Percentiles rank a stretch among this genome's conserved stretches.
Evolutionary conservation across 805 yeast species (phyloP).

Genomic region (Cyberlindnera euphorbiiphila): DNA sequence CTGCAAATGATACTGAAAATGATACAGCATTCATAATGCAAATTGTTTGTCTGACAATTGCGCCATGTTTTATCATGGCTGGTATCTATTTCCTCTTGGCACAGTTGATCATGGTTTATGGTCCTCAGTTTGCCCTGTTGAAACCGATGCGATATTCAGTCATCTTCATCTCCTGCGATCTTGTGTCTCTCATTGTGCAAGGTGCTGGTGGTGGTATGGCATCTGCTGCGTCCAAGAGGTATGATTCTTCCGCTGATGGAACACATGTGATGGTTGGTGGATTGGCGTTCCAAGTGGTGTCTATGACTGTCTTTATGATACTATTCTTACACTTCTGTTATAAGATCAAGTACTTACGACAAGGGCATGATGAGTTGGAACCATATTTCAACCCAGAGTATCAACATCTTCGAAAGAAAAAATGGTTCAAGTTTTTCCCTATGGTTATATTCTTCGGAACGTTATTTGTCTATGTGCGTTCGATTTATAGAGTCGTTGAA

Average conservation of each 20-base stretch:
- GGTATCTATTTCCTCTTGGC: conserved; percentile 74
- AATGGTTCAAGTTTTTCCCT: conserved; percentile 41
- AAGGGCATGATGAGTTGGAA: conserved; percentile 26
- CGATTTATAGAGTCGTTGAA: conserved; percentile 71
- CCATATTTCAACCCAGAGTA: conserved; percentile 35
- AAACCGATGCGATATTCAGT: conserved; percentile 60
- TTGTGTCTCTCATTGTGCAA: conserved; percentile 61
- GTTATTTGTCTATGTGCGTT: conserved; percentile 55
- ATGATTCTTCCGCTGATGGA: conserved; percentile 40
- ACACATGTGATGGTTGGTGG: conserved; percentile 74
- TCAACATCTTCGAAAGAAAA: conserved; percentile 32
- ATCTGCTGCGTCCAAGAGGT: conserved; percentile 21
- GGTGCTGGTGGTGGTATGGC: conserved; percentile 78
- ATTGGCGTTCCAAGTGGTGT: conserved; percentile 67
- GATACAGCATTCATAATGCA: conserved; percentile 53
- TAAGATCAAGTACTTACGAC: conserved; percentile 32
- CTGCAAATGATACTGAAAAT: conserved; percentile 35
- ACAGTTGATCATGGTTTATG: conserved; percentile 60
- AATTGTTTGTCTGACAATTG: conserved; percentile 64
- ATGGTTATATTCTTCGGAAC: conserved; percentile 43
- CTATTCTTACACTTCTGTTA: conserved; percentile 46
- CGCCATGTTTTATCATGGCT: conserved; percentile 83
- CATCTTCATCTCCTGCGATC: conserved; percentile 63
- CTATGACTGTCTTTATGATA: conserved; percentile 58
- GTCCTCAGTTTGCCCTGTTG: conserved; percentile 45